phyloP scores from a whole-genome alignment of 2,329 filamentous ascomycete genomes.

The Diplodia mutila region DNA sequence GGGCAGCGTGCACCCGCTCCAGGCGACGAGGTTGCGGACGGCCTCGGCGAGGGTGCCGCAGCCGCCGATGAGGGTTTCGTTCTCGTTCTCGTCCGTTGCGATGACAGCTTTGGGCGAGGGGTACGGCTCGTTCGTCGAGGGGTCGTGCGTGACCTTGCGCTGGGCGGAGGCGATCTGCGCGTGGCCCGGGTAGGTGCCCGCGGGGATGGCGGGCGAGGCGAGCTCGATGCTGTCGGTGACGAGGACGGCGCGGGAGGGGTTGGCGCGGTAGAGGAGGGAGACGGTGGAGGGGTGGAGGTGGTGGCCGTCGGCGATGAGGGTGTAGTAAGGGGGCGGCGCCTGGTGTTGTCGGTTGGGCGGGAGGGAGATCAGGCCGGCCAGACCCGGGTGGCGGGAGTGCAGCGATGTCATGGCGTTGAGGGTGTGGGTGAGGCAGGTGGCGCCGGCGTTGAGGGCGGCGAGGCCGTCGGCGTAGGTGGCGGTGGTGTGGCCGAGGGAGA shows the following conservation, averaged over 20 bases:
- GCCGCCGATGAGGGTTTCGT: constrained; percentile 55
- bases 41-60: constrained; percentile 57
- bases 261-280: constrained; percentile 53
- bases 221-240: constrained; percentile 61
- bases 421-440: constrained; percentile 57
- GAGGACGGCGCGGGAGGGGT: constrained; percentile 54
- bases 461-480: constrained; percentile 52
- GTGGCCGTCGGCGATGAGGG: constrained; percentile 58
- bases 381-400: constrained; percentile 55
- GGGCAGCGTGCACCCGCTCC: constrained; percentile 52
- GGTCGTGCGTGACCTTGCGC: constrained; percentile 41
- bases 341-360: constrained; percentile 28
- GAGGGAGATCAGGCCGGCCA: constrained; percentile 49
- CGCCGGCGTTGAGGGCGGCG: constrained; percentile 52
- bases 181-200: constrained; percentile 57
- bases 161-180: constrained; percentile 56
- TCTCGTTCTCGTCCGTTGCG: constrained; percentile 30
- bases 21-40: constrained; percentile 53
- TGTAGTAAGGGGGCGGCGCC: constrained; percentile 51
- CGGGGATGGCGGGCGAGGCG: constrained; percentile 54
- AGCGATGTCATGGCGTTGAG: constrained; percentile 60
- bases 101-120: constrained; percentile 52
- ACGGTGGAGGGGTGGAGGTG: constrained; percentile 58
- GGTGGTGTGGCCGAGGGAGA: constrained; percentile 57
- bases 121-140: background rate